A percentile compares a stretch with the other conserved stretches of the same genome.
Conservation (phyloP, 2,329 filamentous ascomycete genomes). For the Dothideomycetes sp. region DNA sequence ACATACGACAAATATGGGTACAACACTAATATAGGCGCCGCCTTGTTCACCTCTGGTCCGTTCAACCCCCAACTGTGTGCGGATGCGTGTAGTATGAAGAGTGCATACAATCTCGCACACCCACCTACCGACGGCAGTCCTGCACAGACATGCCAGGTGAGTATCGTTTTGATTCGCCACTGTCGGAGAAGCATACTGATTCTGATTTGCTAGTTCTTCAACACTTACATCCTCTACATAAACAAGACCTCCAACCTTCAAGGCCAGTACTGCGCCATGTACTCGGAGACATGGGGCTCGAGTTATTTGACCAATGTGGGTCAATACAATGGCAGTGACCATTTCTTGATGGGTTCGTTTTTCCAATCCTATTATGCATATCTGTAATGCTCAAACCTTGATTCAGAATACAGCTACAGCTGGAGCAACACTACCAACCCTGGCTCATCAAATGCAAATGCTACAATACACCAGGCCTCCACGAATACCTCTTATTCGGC, state of each 20-base stretch:
- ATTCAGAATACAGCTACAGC: slow-evolving; percentile 12
- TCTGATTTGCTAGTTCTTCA: no score
- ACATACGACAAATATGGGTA: slow-evolving; percentile 16
- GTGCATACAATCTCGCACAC: slow-evolving; percentile 1
- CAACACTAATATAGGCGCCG: slow-evolving; percentile 14
- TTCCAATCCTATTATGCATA: no score
- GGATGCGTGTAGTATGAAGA: slow-evolving; percentile 11
- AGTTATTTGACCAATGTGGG: slow-evolving; percentile 15
- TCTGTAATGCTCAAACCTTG: no score
- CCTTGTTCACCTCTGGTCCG: slow-evolving; percentile 15
- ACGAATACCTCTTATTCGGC: neutral
- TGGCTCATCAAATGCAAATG: neutral
- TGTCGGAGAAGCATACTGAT: no score
- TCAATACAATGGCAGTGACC: slow-evolving; percentile 12
- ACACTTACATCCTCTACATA: slow-evolving; percentile 20
- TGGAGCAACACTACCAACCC: slow-evolving; percentile 11
- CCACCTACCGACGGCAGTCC: slow-evolving; percentile 5
- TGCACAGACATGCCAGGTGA: slow-evolving; percentile 19
- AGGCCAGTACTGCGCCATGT: slow-evolving; percentile 18
- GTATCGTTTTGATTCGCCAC: no score
- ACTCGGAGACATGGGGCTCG: slow-evolving; percentile 14
- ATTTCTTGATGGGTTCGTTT: slow-evolving; percentile 14
- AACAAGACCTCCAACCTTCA: slow-evolving; percentile 10
- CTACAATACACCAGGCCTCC: neutral
- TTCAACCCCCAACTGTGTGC: slow-evolving; percentile 18